Percentiles rank a stretch among this genome's conserved stretches.
These are phyloP conservation scores for Tulasnella sp. DNA, from an alignment of 768 basidiomycete genomes.

Conservation along the genomic window DNA sequence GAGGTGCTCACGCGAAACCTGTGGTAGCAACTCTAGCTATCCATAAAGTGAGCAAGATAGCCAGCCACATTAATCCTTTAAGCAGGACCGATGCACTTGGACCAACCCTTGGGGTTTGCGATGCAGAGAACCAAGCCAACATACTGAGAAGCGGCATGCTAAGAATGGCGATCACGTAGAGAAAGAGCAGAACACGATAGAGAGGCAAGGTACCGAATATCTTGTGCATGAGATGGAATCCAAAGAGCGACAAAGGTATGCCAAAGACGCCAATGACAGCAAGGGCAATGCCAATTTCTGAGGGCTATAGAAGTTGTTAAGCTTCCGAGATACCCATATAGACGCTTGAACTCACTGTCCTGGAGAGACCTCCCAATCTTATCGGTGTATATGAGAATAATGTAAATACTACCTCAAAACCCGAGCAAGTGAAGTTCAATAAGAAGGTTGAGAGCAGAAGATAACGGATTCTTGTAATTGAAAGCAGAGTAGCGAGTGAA, in stretches of 20 bases:
- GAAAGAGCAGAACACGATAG: background rate
- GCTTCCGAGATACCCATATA: too few relatives aligned
- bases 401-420: too few relatives aligned
- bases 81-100: background rate
- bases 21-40: background rate
- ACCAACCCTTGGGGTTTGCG: too few relatives aligned
- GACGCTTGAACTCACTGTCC: too few relatives aligned
- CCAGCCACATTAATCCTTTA: background rate
- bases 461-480: too few relatives aligned
- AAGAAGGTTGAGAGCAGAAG: too few relatives aligned
- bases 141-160: background rate
- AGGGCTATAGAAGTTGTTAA: too few relatives aligned
- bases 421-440: too few relatives aligned
- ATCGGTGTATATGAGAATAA: too few relatives aligned
- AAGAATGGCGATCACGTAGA: background rate
- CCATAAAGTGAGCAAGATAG: background rate
- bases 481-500: too few relatives aligned
- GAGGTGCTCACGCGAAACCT: background rate
- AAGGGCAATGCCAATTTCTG: background rate
- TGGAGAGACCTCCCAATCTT: too few relatives aligned
- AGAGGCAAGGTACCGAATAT: background rate
- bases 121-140: background rate
- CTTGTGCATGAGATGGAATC: background rate
- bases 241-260: background rate
- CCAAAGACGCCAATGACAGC: background rate